Conservation (phyloP, 2,329 filamentous ascomycete genomes). For the Ophiocordyceps sinensis region DNA sequence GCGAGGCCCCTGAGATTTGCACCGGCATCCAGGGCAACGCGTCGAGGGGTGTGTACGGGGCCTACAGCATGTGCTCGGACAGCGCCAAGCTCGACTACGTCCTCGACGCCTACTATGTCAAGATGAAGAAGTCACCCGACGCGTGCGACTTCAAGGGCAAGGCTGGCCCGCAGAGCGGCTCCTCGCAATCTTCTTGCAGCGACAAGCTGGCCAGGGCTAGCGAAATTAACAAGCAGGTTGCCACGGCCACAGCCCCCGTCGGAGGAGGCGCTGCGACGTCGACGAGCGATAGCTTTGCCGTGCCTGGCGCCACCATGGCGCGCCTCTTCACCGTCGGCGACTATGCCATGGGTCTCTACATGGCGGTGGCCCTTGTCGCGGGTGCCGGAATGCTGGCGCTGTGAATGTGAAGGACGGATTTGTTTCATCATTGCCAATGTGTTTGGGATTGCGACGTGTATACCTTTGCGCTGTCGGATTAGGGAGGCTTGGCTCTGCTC, state of each 20-base stretch:
- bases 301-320: constrained; percentile 19
- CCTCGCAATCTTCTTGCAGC: constrained; percentile 38
- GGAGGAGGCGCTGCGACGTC: constrained; percentile 4
- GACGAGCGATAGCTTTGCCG: constrained; percentile 20
- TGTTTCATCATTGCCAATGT: background rate
- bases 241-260: constrained; percentile 28
- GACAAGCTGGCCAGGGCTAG: constrained; percentile 48
- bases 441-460: background rate
- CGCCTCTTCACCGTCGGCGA: constrained; percentile 30
- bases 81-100: constrained; percentile 60
- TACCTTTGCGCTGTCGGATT: background rate
- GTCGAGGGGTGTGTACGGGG: constrained; percentile 44
- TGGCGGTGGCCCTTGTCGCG: constrained; percentile 33
- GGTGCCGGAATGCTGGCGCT: constrained; percentile 39
- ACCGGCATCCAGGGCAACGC: constrained; percentile 42
- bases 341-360: constrained; percentile 33
- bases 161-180: constrained; percentile 36
- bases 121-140: constrained; percentile 29
- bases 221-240: constrained; percentile 31
- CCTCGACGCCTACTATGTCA: constrained; percentile 58
- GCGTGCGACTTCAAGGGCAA: constrained; percentile 60
- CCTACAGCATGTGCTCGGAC: constrained; percentile 62
- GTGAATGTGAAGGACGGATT: constrained; percentile 18
- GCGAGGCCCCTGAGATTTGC: constrained; percentile 40
- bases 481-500: no score